Conservation (phyloP, 257 asterid species). For the Ocimum tenuiflorum region DNA sequence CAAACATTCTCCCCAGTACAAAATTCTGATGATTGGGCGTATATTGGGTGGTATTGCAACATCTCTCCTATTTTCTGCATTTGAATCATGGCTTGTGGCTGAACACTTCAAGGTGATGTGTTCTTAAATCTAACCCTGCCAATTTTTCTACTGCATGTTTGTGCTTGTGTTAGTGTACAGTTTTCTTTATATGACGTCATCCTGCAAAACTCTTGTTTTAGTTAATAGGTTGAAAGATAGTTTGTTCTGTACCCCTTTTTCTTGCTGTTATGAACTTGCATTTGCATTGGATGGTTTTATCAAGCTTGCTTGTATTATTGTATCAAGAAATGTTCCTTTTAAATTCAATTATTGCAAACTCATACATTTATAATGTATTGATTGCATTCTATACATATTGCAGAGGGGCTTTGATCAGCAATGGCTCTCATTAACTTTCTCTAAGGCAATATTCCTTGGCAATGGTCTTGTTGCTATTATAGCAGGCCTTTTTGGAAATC, state of each 20-base stretch:
- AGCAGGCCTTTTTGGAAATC: conserved; percentile 76
- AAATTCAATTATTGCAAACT: too few species aligned
- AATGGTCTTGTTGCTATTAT: conserved; percentile 89
- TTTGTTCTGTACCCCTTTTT: background rate
- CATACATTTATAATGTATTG: too few species aligned
- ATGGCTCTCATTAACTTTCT: conserved; percentile 95
- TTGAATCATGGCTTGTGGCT: conserved; percentile 95
- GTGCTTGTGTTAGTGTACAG: too few species aligned
- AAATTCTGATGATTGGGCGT: conserved; percentile 80
- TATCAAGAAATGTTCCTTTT: too few species aligned
- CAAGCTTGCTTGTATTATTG: too few species aligned
- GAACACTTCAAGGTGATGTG: conserved; percentile 80
- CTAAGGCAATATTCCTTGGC: conserved; percentile 91
- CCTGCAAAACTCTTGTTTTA: too few species aligned
- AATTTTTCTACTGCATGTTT: too few species aligned
- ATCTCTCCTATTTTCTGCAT: conserved; percentile 82
- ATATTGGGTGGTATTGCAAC: conserved; percentile 94
- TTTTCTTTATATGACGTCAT: too few species aligned
- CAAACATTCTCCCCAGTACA: conserved; percentile 93
- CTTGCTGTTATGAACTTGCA: background rate
- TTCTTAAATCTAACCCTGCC: background rate
- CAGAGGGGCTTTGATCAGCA: conserved; percentile 96
- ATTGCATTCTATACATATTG: background rate
- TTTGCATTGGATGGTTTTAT: background rate
- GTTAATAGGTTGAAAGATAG: background rate